These are phyloP conservation scores for Bretschneidera sinensis DNA, from an alignment of 345 rosid genomes.

Conservation along the genomic window DNA sequence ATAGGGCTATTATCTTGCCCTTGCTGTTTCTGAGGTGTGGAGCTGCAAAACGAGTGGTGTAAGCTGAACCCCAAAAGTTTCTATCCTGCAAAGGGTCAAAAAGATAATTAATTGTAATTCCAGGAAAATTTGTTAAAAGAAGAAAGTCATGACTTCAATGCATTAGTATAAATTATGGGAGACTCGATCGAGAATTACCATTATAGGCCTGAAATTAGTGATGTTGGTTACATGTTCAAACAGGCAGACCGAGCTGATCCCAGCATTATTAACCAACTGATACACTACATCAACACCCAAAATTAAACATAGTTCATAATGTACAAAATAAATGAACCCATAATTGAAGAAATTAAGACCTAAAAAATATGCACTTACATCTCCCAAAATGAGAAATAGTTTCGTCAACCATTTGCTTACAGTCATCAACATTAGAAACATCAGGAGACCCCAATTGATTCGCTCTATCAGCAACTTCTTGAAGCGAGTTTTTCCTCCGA, in stretches of 20 bases:
- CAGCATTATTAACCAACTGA: conserved; percentile 47
- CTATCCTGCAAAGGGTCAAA: conserved; percentile 36
- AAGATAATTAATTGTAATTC: not conserved
- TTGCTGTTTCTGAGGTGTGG: conserved; percentile 45
- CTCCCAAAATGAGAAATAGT: conserved; percentile 42
- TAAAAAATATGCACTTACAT: conserved; percentile 26
- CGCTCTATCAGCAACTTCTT: conserved; percentile 43
- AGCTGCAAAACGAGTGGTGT: conserved; percentile 47
- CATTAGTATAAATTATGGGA: no score
- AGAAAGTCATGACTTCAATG: no score
- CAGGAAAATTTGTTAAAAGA: no score
- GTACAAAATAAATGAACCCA: no score
- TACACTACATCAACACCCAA: conserved; percentile 31
- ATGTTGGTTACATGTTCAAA: conserved; percentile 39
- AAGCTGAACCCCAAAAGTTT: no score
- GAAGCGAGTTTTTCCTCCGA: conserved; percentile 33
- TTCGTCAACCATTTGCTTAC: conserved; percentile 38
- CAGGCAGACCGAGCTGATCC: conserved; percentile 29
- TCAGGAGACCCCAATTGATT: conserved; percentile 44
- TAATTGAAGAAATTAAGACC: not conserved
- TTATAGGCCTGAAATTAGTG: conserved; percentile 20
- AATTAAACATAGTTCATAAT: no score
- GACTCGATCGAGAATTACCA: conserved; percentile 29
- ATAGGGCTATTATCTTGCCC: conserved; percentile 54
- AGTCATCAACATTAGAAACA: conserved; percentile 50